Percentiles rank a stretch among this genome's conserved stretches.
Evolutionary conservation across 106 monocot genomes (phyloP).

Genomic region (Alisma plantagoaquatica): DNA sequence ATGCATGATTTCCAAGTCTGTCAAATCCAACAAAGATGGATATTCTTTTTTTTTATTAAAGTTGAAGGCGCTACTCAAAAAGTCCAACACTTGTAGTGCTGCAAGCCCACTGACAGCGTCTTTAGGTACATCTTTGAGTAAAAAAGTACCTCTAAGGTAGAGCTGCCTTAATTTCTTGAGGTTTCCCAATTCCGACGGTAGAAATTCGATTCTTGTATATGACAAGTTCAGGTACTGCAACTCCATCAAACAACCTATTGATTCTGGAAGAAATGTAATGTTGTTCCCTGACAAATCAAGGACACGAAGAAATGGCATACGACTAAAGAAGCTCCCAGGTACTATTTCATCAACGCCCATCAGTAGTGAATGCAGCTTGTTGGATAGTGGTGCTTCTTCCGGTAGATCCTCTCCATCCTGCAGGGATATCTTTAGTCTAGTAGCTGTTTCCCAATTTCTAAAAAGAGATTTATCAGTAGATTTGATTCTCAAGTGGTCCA

Average conservation of each 20-base stretch:
- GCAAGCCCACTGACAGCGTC: neutral
- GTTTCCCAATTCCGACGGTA: neutral
- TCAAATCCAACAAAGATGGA: no score
- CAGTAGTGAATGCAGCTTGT: neutral
- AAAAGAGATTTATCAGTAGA: neutral
- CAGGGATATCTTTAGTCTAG: neutral
- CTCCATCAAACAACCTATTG: neutral
- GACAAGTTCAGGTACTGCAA: neutral
- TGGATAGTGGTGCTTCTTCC: neutral
- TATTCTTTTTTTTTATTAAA: no score
- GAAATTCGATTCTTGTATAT: neutral
- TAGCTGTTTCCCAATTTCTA: neutral
- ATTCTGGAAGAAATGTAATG: neutral
- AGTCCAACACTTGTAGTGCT: neutral
- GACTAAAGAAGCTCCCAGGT: neutral
- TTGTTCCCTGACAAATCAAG: neutral
- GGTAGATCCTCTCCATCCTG: neutral
- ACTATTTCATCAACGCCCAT: neutral
- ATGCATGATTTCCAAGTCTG: no score
- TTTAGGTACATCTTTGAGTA: neutral
- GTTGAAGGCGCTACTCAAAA: no score
- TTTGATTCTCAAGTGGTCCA: no score
- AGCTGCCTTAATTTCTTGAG: neutral
- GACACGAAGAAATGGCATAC: neutral
- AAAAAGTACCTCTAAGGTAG: neutral